phyloP scores from a whole-genome alignment of 495 filamentous ascomycete genomes.

The Margaritispora aquatica region DNA sequence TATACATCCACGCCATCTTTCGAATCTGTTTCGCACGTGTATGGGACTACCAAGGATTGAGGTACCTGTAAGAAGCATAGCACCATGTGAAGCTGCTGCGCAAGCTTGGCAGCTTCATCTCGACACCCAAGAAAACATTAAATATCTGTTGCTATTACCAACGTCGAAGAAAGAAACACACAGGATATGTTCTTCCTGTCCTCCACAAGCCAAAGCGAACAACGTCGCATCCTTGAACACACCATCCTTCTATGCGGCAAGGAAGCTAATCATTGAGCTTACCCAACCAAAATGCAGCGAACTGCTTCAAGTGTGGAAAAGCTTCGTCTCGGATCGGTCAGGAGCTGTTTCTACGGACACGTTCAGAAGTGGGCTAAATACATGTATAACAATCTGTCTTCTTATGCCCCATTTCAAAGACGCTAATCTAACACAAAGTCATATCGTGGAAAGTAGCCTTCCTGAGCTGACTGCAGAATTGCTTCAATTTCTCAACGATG shows the following conservation, averaged over 20 bases:
- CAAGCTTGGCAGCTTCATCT: constrained; percentile 32
- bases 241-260: constrained; percentile 31
- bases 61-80: background rate
- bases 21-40: constrained; percentile 29
- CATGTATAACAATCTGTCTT: constrained; percentile 34
- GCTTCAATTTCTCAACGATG: constrained; percentile 6
- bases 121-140: constrained; percentile 19
- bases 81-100: constrained; percentile 29
- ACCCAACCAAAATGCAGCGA: constrained; percentile 41
- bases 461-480: constrained; percentile 4
- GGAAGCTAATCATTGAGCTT: constrained; percentile 42
- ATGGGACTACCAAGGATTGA: constrained; percentile 14
- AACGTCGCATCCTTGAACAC: constrained; percentile 6
- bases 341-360: constrained; percentile 36
- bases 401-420: constrained; percentile 37
- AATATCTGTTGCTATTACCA: constrained; percentile 23
- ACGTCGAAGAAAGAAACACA: background rate
- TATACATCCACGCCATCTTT: constrained; percentile 27
- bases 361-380: constrained; percentile 39
- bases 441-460: constrained; percentile 30
- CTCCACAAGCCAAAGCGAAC: background rate
- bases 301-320: constrained; percentile 38
- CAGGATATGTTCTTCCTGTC: constrained; percentile 14
- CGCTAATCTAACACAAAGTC: constrained; percentile 33
- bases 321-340: constrained; percentile 31